These are phyloP conservation scores for Cercospora nicotianae DNA, from an alignment of 2,329 filamentous ascomycete genomes.

Conservation along the genomic window DNA sequence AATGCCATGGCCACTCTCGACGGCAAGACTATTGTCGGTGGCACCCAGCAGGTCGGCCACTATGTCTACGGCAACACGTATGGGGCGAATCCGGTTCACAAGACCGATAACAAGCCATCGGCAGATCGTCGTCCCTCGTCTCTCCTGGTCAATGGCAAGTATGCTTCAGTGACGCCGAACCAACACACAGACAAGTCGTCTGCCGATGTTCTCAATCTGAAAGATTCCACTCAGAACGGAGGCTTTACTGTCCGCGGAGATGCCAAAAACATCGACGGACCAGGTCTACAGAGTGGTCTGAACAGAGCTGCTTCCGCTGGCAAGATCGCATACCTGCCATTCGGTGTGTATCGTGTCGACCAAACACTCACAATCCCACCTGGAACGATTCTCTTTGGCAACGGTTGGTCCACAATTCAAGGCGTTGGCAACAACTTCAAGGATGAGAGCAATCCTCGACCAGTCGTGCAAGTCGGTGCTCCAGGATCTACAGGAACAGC, in stretches of 20 bases:
- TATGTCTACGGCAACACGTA: slow-evolving; percentile 26
- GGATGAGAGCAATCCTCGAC: slow-evolving; percentile 45
- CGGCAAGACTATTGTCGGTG: slow-evolving; percentile 11
- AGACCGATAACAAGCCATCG: slow-evolving; percentile 2
- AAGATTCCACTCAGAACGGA: slow-evolving; percentile 17
- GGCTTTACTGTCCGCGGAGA: slow-evolving; percentile 36
- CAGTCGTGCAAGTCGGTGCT: slow-evolving; percentile 54
- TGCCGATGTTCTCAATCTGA: slow-evolving; percentile 21
- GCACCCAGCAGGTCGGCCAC: slow-evolving; percentile 3
- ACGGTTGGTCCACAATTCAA: slow-evolving; percentile 53
- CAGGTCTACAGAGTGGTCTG: slow-evolving; percentile 23
- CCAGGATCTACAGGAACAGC: slow-evolving; percentile 50
- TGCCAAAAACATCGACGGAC: slow-evolving; percentile 40
- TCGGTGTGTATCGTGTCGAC: slow-evolving; percentile 47
- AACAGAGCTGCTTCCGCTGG: slow-evolving; percentile 13
- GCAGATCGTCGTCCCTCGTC: slow-evolving; percentile 2
- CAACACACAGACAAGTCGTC: slow-evolving; percentile 14
- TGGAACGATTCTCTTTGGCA: slow-evolving; percentile 55
- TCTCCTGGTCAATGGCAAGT: slow-evolving; percentile 8
- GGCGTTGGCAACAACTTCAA: slow-evolving; percentile 51
- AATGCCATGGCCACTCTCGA: slow-evolving; percentile 14
- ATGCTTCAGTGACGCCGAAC: slow-evolving; percentile 6
- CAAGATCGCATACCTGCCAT: slow-evolving; percentile 46
- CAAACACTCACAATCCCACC: slow-evolving; percentile 50
- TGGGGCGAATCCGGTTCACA: slow-evolving; percentile 19